These are phyloP conservation scores for Amaranthus tricolor DNA, from an alignment of 179 eudicot genomes.

Conservation along the genomic window DNA sequence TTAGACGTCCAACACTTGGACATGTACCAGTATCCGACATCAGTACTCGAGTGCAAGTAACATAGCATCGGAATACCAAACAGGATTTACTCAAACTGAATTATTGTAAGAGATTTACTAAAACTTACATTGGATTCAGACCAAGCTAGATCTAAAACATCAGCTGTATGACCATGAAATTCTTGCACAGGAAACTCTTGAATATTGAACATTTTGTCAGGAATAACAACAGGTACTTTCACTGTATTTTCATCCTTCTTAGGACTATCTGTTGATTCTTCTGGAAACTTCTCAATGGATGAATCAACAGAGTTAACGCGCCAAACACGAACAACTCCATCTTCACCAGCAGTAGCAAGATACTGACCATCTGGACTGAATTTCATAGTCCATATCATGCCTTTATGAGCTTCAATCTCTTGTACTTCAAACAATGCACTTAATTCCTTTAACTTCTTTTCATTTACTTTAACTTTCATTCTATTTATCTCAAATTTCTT, in stretches of 20 bases:
- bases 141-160: constrained; percentile 81
- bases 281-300: constrained; percentile 10
- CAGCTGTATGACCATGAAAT: constrained; percentile 56
- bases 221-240: constrained; percentile 41
- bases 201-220: constrained; percentile 56
- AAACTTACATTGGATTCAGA: constrained; percentile 65
- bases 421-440: constrained; percentile 55
- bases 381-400: constrained; percentile 65
- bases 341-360: constrained; percentile 78
- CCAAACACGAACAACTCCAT: constrained; percentile 80
- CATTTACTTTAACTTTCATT: constrained; percentile 41
- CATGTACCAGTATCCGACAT: too few species aligned
- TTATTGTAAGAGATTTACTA: too few species aligned
- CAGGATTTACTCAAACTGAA: too few species aligned
- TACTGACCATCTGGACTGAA: constrained; percentile 77
- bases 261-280: not conserved
- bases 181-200: constrained; percentile 61
- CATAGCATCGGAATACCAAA: too few species aligned
- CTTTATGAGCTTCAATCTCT: constrained; percentile 62
- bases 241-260: constrained; percentile 9
- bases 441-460: constrained; percentile 48
- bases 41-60: too few species aligned
- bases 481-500: constrained; percentile 25
- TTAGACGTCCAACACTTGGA: too few species aligned
- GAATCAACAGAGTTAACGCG: constrained; percentile 36